Conservation (phyloP, 768 basidiomycete species). For the Sarcodon aspratus region DNA sequence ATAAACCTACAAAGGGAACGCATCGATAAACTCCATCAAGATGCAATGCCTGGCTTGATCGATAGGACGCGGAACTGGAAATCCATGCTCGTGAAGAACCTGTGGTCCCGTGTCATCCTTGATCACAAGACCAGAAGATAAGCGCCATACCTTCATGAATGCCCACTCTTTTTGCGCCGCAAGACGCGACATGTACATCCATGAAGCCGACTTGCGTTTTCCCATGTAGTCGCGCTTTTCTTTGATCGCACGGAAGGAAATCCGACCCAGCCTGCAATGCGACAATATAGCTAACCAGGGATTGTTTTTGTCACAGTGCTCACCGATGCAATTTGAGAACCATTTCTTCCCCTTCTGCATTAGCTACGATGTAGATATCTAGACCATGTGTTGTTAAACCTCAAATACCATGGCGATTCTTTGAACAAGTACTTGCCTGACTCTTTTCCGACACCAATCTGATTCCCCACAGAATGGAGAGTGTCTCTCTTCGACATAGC, state of each 20-base stretch:
- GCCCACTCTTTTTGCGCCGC: conserved; percentile 97
- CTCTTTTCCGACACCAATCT: conserved; percentile 98
- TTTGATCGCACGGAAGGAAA: conserved; percentile 96
- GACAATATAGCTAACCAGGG: neutral
- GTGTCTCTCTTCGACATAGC: conserved; percentile 86
- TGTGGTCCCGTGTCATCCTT: conserved; percentile 17
- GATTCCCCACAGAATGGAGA: conserved; percentile 87
- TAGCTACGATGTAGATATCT: conserved; percentile 90
- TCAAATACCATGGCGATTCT: neutral
- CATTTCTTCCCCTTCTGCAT: conserved; percentile 74
- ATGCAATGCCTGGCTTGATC: conserved; percentile 94
- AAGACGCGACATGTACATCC: conserved; percentile 99
- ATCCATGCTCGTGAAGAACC: conserved; percentile 86
- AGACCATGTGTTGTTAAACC: neutral
- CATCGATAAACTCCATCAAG: conserved; percentile 93
- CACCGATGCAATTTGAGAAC: conserved; percentile 92
- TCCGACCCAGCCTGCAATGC: conserved; percentile 71
- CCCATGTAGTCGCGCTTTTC: conserved; percentile 93
- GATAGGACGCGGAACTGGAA: conserved; percentile 88
- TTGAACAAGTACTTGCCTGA: conserved; percentile 43
- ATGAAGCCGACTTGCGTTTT: conserved; percentile 89
- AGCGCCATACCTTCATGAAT: conserved; percentile 80
- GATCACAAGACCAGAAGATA: neutral
- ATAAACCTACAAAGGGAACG: conserved; percentile 75
- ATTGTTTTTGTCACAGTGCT: conserved; percentile 5